These are phyloP conservation scores for Coccinonectria pachysandricola DNA, from an alignment of 2,329 filamentous ascomycete species.

Conservation along the genomic window DNA sequence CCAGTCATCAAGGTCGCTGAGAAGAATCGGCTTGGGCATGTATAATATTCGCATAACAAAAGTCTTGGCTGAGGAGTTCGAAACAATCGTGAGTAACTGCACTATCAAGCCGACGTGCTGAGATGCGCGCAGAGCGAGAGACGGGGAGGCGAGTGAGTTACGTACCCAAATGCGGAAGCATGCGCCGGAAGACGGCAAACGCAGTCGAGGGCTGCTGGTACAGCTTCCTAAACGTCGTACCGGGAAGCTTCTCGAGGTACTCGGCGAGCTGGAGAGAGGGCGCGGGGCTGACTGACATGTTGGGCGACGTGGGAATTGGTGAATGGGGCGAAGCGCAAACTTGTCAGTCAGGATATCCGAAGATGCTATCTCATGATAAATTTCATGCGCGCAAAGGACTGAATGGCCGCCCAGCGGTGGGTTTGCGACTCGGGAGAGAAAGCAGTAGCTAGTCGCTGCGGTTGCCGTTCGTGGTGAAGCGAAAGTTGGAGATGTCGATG, in stretches of 20 bases:
- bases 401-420: too few relatives aligned
- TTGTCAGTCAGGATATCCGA: conserved; percentile 17
- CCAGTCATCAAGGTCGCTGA: conserved; percentile 79
- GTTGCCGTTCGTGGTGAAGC: too few relatives aligned
- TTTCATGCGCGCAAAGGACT: too few relatives aligned
- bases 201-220: conserved; percentile 95
- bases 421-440: too few relatives aligned
- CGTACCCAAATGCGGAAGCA: conserved; percentile 83
- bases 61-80: conserved; percentile 66
- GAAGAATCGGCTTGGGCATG: conserved; percentile 67
- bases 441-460: too few relatives aligned
- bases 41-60: conserved; percentile 95
- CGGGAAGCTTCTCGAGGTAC: conserved; percentile 85
- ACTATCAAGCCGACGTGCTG: too few relatives aligned
- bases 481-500: too few relatives aligned
- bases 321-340: conserved; percentile 10
- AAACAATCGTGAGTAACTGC: too few relatives aligned
- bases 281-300: conserved; percentile 35
- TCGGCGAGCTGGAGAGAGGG: conserved; percentile 60
- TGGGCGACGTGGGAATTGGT: conserved; percentile 20
- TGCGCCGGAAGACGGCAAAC: conserved; percentile 90
- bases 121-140: too few relatives aligned
- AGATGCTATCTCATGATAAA: conserved; percentile 17
- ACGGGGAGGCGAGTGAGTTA: conserved; percentile 1
- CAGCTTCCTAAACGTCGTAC: conserved; percentile 79